Evolutionary conservation across 495 filamentous ascomycete species (phyloP).

Genomic region (Podospora anserina): DNA sequence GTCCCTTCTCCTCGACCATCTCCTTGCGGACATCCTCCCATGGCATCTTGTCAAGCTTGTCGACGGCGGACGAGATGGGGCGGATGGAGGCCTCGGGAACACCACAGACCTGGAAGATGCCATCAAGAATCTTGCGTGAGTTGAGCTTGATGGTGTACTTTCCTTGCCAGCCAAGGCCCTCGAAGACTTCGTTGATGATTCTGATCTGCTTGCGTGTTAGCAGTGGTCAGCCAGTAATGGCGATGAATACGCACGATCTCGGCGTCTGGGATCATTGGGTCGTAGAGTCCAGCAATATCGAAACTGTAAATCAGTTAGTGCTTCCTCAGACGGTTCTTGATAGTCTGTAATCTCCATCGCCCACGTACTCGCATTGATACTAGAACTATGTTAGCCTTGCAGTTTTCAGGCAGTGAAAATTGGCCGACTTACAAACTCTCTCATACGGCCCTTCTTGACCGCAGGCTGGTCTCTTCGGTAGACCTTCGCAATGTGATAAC

Average conservation of each 20-base stretch:
- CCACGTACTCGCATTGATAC: conserved; percentile 75
- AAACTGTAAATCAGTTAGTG: conserved; percentile 45
- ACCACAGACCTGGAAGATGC: conserved; percentile 85
- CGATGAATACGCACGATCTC: conserved; percentile 60
- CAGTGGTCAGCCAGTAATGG: neutral
- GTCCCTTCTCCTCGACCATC: conserved; percentile 83
- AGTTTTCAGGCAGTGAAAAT: neutral
- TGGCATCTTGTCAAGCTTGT: conserved; percentile 91
- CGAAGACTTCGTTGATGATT: conserved; percentile 81
- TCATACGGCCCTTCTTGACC: conserved; percentile 66
- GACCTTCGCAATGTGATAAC: conserved; percentile 90
- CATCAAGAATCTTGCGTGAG: conserved; percentile 91
- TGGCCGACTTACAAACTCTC: conserved; percentile 62
- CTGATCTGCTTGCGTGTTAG: conserved; percentile 31
- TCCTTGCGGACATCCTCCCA: conserved; percentile 89
- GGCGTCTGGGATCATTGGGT: conserved; percentile 95
- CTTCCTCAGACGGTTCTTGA: neutral
- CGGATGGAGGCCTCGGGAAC: conserved; percentile 84
- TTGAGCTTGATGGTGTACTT: conserved; percentile 84
- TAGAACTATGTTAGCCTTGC: conserved; percentile 12
- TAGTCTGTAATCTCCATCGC: neutral
- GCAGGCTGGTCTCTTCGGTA: conserved; percentile 52
- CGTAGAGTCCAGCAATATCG: conserved; percentile 82
- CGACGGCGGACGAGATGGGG: conserved; percentile 83
- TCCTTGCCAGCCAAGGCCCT: conserved; percentile 60